phyloP scores from a whole-genome alignment of 2,329 filamentous ascomycete species.

The Thelonectria rubi region DNA sequence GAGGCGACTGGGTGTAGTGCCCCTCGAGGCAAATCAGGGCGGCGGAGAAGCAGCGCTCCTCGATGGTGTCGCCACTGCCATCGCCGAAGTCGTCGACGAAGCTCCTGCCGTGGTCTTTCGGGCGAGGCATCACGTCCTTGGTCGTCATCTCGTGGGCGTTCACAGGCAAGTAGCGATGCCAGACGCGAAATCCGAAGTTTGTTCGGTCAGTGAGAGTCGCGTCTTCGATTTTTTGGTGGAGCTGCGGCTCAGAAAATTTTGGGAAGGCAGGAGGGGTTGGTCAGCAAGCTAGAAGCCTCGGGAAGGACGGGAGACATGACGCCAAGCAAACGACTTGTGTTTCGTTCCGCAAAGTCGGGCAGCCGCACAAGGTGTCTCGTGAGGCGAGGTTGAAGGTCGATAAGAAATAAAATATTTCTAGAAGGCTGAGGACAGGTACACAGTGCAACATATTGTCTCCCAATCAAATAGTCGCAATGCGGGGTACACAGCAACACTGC shows the following conservation, averaged over 20 bases:
- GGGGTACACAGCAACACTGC: not conserved
- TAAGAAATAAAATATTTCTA: too few species aligned
- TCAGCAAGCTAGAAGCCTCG: constrained; percentile 32
- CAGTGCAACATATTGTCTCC: too few species aligned
- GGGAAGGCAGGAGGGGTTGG: constrained; percentile 33
- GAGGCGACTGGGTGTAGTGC: constrained; percentile 65
- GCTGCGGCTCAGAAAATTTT: constrained; percentile 37
- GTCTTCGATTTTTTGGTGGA: constrained; percentile 36
- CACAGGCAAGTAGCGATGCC: not conserved
- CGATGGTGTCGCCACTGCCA: constrained; percentile 59
- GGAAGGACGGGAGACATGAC: constrained; percentile 12
- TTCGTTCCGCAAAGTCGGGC: not conserved
- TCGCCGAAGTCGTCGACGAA: constrained; percentile 30
- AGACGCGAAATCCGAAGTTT: constrained; percentile 12
- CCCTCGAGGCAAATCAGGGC: constrained; percentile 70
- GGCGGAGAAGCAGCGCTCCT: constrained; percentile 70
- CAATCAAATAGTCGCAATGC: not conserved
- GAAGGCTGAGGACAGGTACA: too few species aligned
- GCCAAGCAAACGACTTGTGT: not conserved
- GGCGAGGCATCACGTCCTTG: constrained; percentile 39
- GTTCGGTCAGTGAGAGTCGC: constrained; percentile 5
- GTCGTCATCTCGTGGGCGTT: constrained; percentile 26
- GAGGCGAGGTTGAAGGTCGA: too few species aligned
- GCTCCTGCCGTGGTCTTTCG: constrained; percentile 38
- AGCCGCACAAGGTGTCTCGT: too few species aligned